Evolutionary conservation across 1,284 basidiomycete species (phyloP), one percentile per base, ranked within the genome.

Genomic region (Mrakiaceae sp.): DNA sequence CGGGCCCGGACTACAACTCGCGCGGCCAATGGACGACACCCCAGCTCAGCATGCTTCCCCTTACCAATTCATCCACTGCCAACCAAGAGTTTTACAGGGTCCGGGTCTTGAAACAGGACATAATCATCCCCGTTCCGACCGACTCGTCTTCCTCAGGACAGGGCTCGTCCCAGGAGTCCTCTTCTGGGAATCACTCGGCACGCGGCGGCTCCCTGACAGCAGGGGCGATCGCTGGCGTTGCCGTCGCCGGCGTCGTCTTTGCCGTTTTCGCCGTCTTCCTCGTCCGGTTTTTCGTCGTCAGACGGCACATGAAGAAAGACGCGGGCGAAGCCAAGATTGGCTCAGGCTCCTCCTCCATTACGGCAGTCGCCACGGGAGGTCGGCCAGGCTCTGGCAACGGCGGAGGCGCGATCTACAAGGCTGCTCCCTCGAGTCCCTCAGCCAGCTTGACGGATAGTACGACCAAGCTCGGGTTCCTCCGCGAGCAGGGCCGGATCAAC

Each of bases 61-160:
- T 88, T 6, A 87, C 85, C 2, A 79, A 88, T 68, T 77, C 82
- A 0, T 78, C 79, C 0, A 72, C 70, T 5, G 86, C 86, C 0
- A 69, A 87, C 66, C 74, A 79, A 0, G 85, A 87, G 68, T 88
- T 88, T 74, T 70, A 83, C 54, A 80, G 78, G 3, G 85, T 87
- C 3, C 80, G 87, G 0, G 81, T 87, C 14, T 74, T 83, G 51
- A 80, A 83, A 60, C 78, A 82, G 68, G 50, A 57, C 49, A 58
- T 66, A 42, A 40, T 43, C 42, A n/a, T 56, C 9, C 39, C 64
- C 5, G 9, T n/a, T 16, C 46, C 55, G 43, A 12, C 9, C 82
- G 84, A 1, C 73, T n/a, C 51, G 5, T 47, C 63, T 9, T 49
- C 46, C 5, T 47, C 57, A 14, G 44, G 44, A 43, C 27, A 27